A percentile compares a stretch with the other conserved stretches of the same genome.
Conservation (phyloP, 805 yeast species). For the Wickerhamiella hasegawae region DNA sequence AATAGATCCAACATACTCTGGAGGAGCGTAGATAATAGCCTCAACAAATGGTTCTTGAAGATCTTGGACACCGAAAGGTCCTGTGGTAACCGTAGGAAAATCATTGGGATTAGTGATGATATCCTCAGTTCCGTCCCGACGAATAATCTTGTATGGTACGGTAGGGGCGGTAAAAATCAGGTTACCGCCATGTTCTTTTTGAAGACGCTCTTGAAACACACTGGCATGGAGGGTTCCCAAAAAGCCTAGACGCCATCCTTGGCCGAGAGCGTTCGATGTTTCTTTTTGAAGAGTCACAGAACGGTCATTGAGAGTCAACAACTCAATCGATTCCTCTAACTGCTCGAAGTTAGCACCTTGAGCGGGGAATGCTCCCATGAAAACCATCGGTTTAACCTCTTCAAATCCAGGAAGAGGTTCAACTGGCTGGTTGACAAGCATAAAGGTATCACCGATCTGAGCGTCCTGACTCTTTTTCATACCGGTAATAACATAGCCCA, state of each 20-base stretch:
- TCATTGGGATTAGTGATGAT: conserved; percentile 82
- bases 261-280: conserved; percentile 86
- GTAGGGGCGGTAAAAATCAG: conserved; percentile 90
- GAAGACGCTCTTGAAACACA: conserved; percentile 80
- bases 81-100: conserved; percentile 47
- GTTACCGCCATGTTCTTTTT: conserved; percentile 86
- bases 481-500: conserved; percentile 88
- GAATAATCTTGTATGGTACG: conserved; percentile 75
- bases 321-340: conserved; percentile 78
- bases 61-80: conserved; percentile 10
- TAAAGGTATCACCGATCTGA: conserved; percentile 78
- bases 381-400: conserved; percentile 96
- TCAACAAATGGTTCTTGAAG: conserved; percentile 69
- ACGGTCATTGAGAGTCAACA: conserved; percentile 78
- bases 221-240: conserved; percentile 90
- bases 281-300: conserved; percentile 81
- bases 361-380: conserved; percentile 95
- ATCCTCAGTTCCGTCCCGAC: conserved; percentile 44
- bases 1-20: conserved; percentile 74
- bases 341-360: conserved; percentile 82
- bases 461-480: conserved; percentile 82
- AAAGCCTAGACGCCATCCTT: conserved; percentile 96
- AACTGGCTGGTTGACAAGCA: conserved; percentile 35
- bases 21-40: conserved; percentile 80
- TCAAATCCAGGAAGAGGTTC: conserved; percentile 88